A percentile compares a stretch with the other conserved stretches of the same genome.
Evolutionary conservation across 805 yeast species (phyloP).

Genomic region (Wickerhamomyces pijperi): DNA sequence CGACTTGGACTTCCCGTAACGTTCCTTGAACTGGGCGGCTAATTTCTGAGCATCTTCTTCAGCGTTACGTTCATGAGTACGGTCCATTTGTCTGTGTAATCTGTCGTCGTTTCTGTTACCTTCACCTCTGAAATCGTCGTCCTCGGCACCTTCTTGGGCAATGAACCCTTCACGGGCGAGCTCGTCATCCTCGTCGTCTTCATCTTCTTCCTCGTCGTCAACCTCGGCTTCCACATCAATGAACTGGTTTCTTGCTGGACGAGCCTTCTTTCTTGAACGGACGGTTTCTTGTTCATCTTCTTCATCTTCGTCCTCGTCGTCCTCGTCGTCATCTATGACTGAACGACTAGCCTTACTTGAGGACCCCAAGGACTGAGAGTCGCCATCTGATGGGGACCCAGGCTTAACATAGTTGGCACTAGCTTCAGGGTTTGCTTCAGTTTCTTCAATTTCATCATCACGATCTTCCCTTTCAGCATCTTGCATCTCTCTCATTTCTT

Average conservation of each 20-base stretch:
- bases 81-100: slow-evolving; percentile 84
- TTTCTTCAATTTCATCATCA: slow-evolving; percentile 13
- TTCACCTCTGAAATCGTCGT: slow-evolving; percentile 40
- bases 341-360: slow-evolving; percentile 19
- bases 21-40: slow-evolving; percentile 84
- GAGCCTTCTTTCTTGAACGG: slow-evolving; percentile 32
- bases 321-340: slow-evolving; percentile 21
- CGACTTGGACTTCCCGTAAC: slow-evolving; percentile 83
- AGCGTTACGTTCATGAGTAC: slow-evolving; percentile 72
- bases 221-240: slow-evolving; percentile 98
- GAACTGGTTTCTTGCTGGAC: slow-evolving; percentile 57
- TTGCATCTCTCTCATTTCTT: slow-evolving; percentile 15
- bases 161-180: slow-evolving; percentile 73
- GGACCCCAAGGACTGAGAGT: slow-evolving; percentile 26
- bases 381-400: slow-evolving; percentile 5
- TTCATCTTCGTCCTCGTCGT: slow-evolving; percentile 32
- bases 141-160: slow-evolving; percentile 61
- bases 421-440: slow-evolving; percentile 2
- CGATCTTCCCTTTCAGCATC: slow-evolving; percentile 14
- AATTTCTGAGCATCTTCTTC: slow-evolving; percentile 92
- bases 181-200: slow-evolving; percentile 91
- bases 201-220: slow-evolving; percentile 95
- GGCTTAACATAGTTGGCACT: slow-evolving; percentile 1
- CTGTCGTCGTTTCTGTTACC: slow-evolving; percentile 50
- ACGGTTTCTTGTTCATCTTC: slow-evolving; percentile 40